phyloP scores from a whole-genome alignment of 495 filamentous ascomycete genomes.

The Penicilliopsis zonata region DNA sequence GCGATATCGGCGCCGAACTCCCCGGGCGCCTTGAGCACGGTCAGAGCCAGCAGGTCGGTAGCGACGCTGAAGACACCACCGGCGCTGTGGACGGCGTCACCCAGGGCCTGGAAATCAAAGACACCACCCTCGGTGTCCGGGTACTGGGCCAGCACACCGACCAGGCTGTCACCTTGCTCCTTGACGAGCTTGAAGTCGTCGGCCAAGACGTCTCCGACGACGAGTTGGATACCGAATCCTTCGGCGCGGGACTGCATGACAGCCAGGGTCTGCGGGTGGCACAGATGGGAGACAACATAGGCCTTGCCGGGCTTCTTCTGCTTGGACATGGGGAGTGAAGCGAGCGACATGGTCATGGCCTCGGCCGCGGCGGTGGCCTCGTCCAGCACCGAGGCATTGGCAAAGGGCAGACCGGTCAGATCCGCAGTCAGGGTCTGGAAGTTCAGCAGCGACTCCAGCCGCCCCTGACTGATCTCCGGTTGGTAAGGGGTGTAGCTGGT shows the following conservation, averaged over 20 bases:
- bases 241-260: constrained; percentile 83
- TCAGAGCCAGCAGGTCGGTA: constrained; percentile 85
- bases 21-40: constrained; percentile 79
- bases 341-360: constrained; percentile 92
- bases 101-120: constrained; percentile 58
- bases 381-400: constrained; percentile 90
- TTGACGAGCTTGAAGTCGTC: constrained; percentile 51
- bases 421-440: constrained; percentile 94
- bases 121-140: constrained; percentile 83
- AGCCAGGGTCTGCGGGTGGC: constrained; percentile 83
- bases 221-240: constrained; percentile 80
- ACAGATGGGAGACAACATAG: constrained; percentile 70
- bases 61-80: constrained; percentile 80
- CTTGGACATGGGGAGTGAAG: constrained; percentile 56
- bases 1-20: constrained; percentile 97
- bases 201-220: constrained; percentile 56
- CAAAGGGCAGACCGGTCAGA: constrained; percentile 75
- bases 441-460: constrained; percentile 86
- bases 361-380: constrained; percentile 93
- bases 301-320: constrained; percentile 67
- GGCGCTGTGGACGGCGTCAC: constrained; percentile 66
- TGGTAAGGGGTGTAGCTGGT: constrained; percentile 99
- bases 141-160: constrained; percentile 91
- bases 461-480: constrained; percentile 93
- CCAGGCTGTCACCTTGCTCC: constrained; percentile 66